These are phyloP conservation scores for Begonia peltatifolia DNA, from an alignment of 306 rosid genomes.

Conservation along the genomic window DNA sequence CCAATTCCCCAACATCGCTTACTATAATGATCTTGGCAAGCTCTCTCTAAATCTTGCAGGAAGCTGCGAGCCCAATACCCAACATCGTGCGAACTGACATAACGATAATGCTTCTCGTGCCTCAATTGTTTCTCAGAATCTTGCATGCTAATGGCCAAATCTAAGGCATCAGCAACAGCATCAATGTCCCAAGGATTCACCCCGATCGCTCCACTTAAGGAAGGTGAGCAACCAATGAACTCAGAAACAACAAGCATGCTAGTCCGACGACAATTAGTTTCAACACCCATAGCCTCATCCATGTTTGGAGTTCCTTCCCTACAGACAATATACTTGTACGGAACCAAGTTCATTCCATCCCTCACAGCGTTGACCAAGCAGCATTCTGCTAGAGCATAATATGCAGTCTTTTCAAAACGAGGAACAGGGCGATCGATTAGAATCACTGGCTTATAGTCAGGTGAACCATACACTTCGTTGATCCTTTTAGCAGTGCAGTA, in stretches of 20 bases:
- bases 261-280: constrained; percentile 10
- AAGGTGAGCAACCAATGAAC: constrained; percentile 15
- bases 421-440: constrained; percentile 14
- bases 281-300: constrained; percentile 14
- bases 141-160: constrained; percentile 8
- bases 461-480: constrained; percentile 13
- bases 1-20: constrained; percentile 18
- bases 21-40: constrained; percentile 14
- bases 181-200: constrained; percentile 15
- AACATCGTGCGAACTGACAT: constrained; percentile 14
- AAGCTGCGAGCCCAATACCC: constrained; percentile 16
- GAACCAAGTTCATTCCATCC: constrained; percentile 20
- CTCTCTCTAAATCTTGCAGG: constrained; percentile 14
- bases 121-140: constrained; percentile 14
- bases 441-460: constrained; percentile 12
- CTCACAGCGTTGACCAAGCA: constrained; percentile 16
- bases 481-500: constrained; percentile 13
- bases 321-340: constrained; percentile 14
- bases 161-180: constrained; percentile 16
- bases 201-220: constrained; percentile 16
- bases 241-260: constrained; percentile 17
- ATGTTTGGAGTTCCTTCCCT: constrained; percentile 13
- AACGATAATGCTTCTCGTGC: constrained; percentile 16
- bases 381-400: constrained; percentile 16
- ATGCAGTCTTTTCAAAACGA: constrained; percentile 15